phyloP scores from a whole-genome alignment of 257 asterid genomes.

The Forsythia suspensa region DNA sequence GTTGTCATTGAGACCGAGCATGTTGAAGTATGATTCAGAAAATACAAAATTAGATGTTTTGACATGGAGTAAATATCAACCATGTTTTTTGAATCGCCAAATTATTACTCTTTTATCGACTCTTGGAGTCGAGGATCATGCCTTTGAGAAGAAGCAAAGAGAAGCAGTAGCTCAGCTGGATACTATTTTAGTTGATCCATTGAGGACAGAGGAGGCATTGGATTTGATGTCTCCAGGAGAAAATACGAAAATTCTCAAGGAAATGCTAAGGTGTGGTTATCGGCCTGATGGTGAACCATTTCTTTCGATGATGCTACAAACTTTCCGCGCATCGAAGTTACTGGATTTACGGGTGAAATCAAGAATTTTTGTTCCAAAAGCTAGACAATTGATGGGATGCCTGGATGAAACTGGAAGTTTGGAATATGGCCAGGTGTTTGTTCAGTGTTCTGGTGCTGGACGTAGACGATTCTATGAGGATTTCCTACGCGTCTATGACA shows the following conservation, averaged over 20 bases:
- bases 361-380: constrained; percentile 66
- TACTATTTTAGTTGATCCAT: constrained; percentile 57
- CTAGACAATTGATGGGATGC: constrained; percentile 89
- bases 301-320: constrained; percentile 82
- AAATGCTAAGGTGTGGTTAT: constrained; percentile 79
- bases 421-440: constrained; percentile 86
- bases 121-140: constrained; percentile 64
- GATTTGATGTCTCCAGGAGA: constrained; percentile 91
- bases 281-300: constrained; percentile 81
- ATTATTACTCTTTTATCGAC: constrained; percentile 78
- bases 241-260: constrained; percentile 67
- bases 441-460: constrained; percentile 54
- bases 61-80: constrained; percentile 80
- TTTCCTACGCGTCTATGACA: constrained; percentile 18
- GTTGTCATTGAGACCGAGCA: constrained; percentile 71
- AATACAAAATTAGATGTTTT: constrained; percentile 69
- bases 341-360: constrained; percentile 65
- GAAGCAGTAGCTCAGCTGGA: constrained; percentile 76
- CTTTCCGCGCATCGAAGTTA: constrained; percentile 68
- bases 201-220: constrained; percentile 67
- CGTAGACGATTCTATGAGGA: constrained; percentile 35
- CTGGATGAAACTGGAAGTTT: constrained; percentile 76
- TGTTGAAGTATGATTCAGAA: constrained; percentile 67
- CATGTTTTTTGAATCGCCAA: constrained; percentile 84
- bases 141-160: constrained; percentile 61